Base-by-base conservation (phyloP, 2,329 filamentous ascomycete species). In the Cladobotryum mycophilum region DNA sequence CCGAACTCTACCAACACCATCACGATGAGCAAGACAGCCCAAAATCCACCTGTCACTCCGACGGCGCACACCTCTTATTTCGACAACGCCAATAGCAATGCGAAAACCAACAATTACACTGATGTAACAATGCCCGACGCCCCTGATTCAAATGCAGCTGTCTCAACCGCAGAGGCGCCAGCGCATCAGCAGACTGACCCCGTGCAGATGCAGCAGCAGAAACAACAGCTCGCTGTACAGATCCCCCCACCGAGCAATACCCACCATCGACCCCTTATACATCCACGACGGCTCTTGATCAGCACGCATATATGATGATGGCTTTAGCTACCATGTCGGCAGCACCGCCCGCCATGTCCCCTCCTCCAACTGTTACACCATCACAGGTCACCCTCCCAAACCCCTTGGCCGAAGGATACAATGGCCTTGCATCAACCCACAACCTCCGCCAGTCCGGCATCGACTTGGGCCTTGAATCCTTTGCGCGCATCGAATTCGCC, bases 401-500 rank as follows among this genome's bases (percentile, higher is more conserved):
- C 51, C 52, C 63, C 6, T 58, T 67, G 55, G 63, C 65, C 53
- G 62, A 66, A 35, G 57, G 55, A 14, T 58, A 63, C 45, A 58
- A 65, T 33, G 58, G 61, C 9, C 53, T 67, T 9, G 52, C 58
- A 4, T 56, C 63, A 8, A 60, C 61, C 52, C 66, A 63, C 49
- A 62, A 67, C 38, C 60, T 65, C 36, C 65, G 65, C 13, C 68
- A 69, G 48, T 57, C 63, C 46, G 63, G 58, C n/a, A 55, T 64
- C 7, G 64, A 68, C 17, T 72, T 74, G 57, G 70, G 67, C 44
- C 66, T 82, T 13, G 76, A 81, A 60, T 80, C 78, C 3, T 82
- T 80, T 63, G 79, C 79, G 41, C 72, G 75, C 47, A 72, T 91
- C 54, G 80, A 84, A 60, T 90, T 91, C 63, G 76, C 79, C 57